Evolutionary conservation across 2,329 filamentous ascomycete genomes (phyloP), one percentile per base, ranked within the genome.

Genomic region (Hymenoscyphus fructigenus): DNA sequence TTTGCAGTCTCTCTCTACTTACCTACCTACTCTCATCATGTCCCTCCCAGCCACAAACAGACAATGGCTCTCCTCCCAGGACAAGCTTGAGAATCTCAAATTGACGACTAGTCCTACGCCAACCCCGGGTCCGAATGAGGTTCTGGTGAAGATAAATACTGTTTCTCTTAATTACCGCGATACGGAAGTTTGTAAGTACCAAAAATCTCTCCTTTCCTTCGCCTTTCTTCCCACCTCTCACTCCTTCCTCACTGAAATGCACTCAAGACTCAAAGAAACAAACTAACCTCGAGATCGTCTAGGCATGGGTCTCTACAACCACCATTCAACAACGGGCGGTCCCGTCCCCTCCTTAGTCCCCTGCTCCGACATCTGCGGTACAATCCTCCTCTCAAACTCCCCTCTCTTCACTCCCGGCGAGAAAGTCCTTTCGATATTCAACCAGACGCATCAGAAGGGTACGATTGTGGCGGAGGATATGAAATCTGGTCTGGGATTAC

Each of bases 291-390:
- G 29, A 6, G 12, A 34, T 9, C 3, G 6, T 9, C 32, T 12
- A 38, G 36, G 36, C 53, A 56, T 38, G 10, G 57, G 57, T 34
- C 79, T 85, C 14, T 91, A 91, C 78, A 86, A 81, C 73, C 87
- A 91, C 76, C 87, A 91, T 78, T 82, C 83, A 69, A 80, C 82
- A 3, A 77, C 86, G 57, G 76, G 74, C 44, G 72, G 78, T 65
- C 67, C 75, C 61, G 2, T 59, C 14, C 60, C 69, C 15, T 55
- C 65, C 20, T 61, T 68, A 12, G 85, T 91, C 1, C 88, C 88
- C 1, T 88, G 86, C 75, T 89, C 87, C 26, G 89, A 92, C 76
- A 90, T 89, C 82, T 89, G 87, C 76, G 89, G 89, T 56, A 80
- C 81, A 9, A 79, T 91, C 57, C 78, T 84, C 1, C 75, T 80